phyloP scores from a whole-genome alignment of 2,329 filamentous ascomycete genomes.

The Fusarium proliferatum region DNA sequence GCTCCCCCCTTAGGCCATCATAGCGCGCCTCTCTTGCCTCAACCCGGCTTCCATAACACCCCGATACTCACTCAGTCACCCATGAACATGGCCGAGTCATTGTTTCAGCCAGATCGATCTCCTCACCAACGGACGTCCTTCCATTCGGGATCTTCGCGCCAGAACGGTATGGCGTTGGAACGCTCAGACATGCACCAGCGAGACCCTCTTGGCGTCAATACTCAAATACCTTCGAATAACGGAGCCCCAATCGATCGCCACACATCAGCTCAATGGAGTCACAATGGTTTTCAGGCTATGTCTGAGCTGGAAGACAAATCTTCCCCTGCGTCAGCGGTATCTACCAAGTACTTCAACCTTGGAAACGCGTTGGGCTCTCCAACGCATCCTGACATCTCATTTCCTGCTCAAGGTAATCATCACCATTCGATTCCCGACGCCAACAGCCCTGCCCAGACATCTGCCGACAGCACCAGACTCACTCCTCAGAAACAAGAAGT shows the following conservation, averaged over 20 bases:
- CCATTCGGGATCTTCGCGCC: background rate
- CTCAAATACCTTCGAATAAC: background rate
- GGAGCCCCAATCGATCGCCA: background rate
- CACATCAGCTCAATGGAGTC: background rate
- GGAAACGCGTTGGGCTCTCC: background rate
- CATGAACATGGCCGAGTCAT: background rate
- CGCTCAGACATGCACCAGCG: background rate
- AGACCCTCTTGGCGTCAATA: background rate
- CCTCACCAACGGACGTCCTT: background rate
- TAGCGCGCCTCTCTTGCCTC: background rate
- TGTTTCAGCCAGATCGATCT: background rate
- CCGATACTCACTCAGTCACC: background rate
- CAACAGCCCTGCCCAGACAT: background rate
- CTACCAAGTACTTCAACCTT: background rate
- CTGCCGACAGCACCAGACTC: background rate
- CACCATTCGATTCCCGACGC: background rate
- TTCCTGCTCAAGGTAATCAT: background rate
- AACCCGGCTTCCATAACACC: background rate
- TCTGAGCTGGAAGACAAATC: background rate
- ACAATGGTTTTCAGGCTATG: background rate
- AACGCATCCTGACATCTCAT: background rate
- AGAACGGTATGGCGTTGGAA: background rate
- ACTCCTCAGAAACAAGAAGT: background rate
- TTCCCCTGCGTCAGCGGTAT: background rate
- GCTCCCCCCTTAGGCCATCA: too few species aligned